Base-by-base conservation (phyloP, 2,329 filamentous ascomycete species). In the Phialophora expanda region DNA sequence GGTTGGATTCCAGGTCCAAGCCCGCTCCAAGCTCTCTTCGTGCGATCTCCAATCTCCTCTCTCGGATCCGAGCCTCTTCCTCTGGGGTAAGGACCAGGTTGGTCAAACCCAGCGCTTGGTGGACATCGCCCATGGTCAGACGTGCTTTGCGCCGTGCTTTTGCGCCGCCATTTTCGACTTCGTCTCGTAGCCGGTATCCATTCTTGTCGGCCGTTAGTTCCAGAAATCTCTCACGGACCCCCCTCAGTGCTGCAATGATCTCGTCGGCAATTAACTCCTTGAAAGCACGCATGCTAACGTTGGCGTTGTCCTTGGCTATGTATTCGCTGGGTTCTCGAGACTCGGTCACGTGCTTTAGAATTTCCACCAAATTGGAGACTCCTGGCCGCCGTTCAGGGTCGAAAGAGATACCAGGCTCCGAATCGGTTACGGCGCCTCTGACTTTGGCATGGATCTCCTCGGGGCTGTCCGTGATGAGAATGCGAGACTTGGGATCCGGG, bases 351-450 rank as follows among this genome's bases (percentile, higher is more conserved):
- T 91, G 86, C 26, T 87, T 88, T n/a, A 94, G 79, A 17, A 99
- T 86, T 64, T 92, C 87, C 1, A 99, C 79, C 12, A 99, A 82
- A 75, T 98, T 99, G 11, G 93, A 89, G 3, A 99, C 90, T 0
- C 93, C 95, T 0, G 94, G 94, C 26, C 95, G 84, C 0, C 71
- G 74, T 0, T 76, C 74, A 0, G 87, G 88, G 69, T 97, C 89
- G 76, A 95, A 97, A 0, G 87, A 87, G 48, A 97, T 86, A 2
- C 85, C 83, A 0, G 78, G 70, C 26, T 85, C 75, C 0, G 86
- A 89, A 77, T 99, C 95, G 1, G 95, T 98, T 34, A 92, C 76
- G 7, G 95, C 92, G 6, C 81, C 78, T 70, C 83, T 87, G 69
- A 98, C 81, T 76, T 96, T 97, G 55, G 78, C 78, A 22, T 80